Evolutionary conservation across 1,284 basidiomycete species (phyloP).

Genomic region (Psilocybe mexicana): DNA sequence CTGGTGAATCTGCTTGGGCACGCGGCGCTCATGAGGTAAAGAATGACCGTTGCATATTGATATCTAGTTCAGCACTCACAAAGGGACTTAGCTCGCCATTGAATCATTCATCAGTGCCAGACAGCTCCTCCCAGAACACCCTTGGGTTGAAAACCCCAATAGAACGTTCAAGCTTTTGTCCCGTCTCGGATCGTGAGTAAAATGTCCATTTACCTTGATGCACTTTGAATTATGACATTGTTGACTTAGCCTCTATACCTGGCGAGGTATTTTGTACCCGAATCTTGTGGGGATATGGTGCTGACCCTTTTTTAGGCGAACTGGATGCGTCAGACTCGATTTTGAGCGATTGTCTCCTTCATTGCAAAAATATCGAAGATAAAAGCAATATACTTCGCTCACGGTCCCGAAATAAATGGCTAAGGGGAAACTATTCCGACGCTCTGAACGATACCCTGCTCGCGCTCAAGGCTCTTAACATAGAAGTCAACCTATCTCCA

Average conservation of each 20-base stretch:
- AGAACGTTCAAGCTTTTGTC: slow-evolving; percentile 54
- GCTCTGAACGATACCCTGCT: slow-evolving; percentile 57
- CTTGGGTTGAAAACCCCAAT: slow-evolving; percentile 51
- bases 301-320: slow-evolving; percentile 41
- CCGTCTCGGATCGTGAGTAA: slow-evolving; percentile 59
- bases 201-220: slow-evolving; percentile 2
- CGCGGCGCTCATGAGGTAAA: slow-evolving; percentile 70
- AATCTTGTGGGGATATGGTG: background rate
- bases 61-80: background rate
- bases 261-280: slow-evolving; percentile 53
- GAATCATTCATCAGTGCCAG: slow-evolving; percentile 60
- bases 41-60: background rate
- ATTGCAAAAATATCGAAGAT: slow-evolving; percentile 51
- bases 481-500: slow-evolving; percentile 56
- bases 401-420: slow-evolving; percentile 62
- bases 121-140: slow-evolving; percentile 50
- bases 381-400: slow-evolving; percentile 57
- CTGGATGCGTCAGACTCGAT: slow-evolving; percentile 51
- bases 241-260: slow-evolving; percentile 51
- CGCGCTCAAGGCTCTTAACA: slow-evolving; percentile 62
- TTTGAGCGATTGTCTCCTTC: slow-evolving; percentile 51
- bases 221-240: slow-evolving; percentile 5
- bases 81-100: slow-evolving; percentile 51
- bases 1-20: slow-evolving; percentile 67
- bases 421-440: slow-evolving; percentile 54